Base-by-base conservation (phyloP, 257 asterid species). In the Salvia rosmarinus region DNA sequence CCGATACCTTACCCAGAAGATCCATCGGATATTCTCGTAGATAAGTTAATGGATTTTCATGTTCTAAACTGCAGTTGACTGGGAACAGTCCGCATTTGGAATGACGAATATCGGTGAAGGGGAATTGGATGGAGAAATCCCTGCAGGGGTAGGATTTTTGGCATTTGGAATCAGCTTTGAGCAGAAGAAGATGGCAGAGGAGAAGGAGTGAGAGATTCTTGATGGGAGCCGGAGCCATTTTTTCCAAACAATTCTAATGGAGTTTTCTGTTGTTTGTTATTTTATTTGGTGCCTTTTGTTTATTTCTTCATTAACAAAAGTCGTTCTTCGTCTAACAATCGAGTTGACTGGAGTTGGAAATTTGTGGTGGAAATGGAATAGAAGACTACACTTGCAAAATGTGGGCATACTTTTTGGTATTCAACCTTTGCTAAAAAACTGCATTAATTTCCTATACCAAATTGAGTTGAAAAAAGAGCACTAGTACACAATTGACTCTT, bases 41-140 rank as follows among this genome's bases (percentile, higher is more conserved):
- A 39, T 65, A 72, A 21, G 83, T 11, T 20, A 0, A 30, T 51
- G 86, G 89, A 40, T 9, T 0, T n/a, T 25, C n/a, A 0, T 12
- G 3, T 9, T 0, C 4, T 0, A 1, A 2, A 9, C 42, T 6
- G 57, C 85, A 72, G 14, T 70, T 42, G 25, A 84, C 56, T 34
- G n/a, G 13, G 78, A 76, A 32, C 49, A 83, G 62, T 16, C 90
- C 90, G 13, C 90, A 85, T 0, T 34, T 12, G 0, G 74, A 51
- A 4, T n/a, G 17, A 9, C 30, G 3, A 4, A 2, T 1, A 42
- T 34, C 14, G 25, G 74, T 3, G 76, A 77, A 73, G 9, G 95
- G 87, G 30, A 77, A 80, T 28, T 21, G 55, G n/a, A 87, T 23
- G 46, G 17, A 1, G 6, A 84, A 28, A 10, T 43, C 8, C 46